Base-by-base conservation (phyloP, 1,284 basidiomycete genomes). In the Fomitiporia mediterranea region DNA sequence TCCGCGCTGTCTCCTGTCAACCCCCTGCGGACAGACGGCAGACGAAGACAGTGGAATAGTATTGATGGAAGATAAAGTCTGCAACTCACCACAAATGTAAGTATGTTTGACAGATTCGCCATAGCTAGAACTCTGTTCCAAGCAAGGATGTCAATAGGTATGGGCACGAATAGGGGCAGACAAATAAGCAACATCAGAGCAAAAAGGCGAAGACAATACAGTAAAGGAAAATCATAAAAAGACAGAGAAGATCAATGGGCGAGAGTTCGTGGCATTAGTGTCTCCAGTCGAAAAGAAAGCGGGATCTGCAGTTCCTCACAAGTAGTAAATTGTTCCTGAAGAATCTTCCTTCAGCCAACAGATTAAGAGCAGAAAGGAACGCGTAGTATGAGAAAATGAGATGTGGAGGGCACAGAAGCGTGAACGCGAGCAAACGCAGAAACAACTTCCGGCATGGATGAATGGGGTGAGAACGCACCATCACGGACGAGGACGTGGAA, bases 291-390 rank as follows among this genome's bases (percentile, higher is more conserved):
- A 13, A 13, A 53, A 5, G 32, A 46, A 47, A 28, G 7, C 15
- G 11, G 1, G 52, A 32, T 30, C 38, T 39, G 34, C 27, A n/a
- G 21, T 11, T 30, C 32, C 58, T 49, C 40, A 56, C 58, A 56
- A 42, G 43, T 53, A 60, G 38, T 60, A 60, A 13, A 56, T 53
- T 7, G 49, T 49, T 53, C 58, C 57, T 58, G 43, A 21, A 15
- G 19, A 11, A 11, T 19, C 27, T n/a, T 13, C 11, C 30, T 11
- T 48, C 9, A 30, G 19, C 15, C 46, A 15, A 50, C 21, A 23
- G n/a, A n/a, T n/a, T n/a, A n/a, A n/a, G n/a, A 34, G 32, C 13
- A 13, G 32, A 34, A 34, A 34, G 32, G 3, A 27, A 23, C 15
- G 42, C 17, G 23, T n/a, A n/a, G n/a, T n/a, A n/a, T n/a, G n/a